Conservation (phyloP, 1,284 basidiomycete genomes). For the Gomphus bonarii region DNA sequence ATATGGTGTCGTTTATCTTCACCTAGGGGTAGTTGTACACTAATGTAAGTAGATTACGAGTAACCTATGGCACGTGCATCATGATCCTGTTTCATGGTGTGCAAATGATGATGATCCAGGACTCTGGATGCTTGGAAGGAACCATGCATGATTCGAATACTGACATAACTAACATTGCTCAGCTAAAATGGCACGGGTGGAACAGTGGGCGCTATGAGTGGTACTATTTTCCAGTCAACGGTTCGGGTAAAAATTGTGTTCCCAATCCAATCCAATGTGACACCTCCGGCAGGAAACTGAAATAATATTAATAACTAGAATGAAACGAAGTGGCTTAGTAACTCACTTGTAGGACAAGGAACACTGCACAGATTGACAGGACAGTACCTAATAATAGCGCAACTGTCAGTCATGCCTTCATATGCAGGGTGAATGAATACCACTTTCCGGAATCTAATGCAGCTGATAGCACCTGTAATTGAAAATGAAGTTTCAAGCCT, state of each 20-base stretch:
- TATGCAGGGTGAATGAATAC: conserved; percentile 9
- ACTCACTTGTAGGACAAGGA: conserved; percentile 62
- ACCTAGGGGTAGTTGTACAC: conserved; percentile 2
- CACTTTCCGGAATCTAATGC: conserved; percentile 59
- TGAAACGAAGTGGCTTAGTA: neutral
- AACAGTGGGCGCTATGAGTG: conserved; percentile 1
- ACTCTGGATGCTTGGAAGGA: neutral
- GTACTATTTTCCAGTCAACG: conserved; percentile 4
- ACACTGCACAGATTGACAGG: conserved; percentile 70
- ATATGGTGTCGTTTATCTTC: neutral
- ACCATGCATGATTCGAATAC: neutral
- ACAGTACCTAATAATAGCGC: conserved; percentile 48
- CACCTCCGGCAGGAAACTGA: conserved; percentile 59
- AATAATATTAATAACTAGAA: neutral
- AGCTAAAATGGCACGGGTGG: neutral
- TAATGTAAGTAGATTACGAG: neutral
- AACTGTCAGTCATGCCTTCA: conserved; percentile 8
- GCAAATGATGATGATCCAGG: neutral
- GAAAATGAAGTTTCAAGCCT: neutral
- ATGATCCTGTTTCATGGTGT: neutral
- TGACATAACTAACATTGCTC: neutral
- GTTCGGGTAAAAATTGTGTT: conserved; percentile 47
- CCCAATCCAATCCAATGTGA: conserved; percentile 79
- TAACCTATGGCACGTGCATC: neutral
- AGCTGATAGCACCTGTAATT: conserved; percentile 24